A percentile compares a stretch with the other conserved stretches of the same genome.
Evolutionary conservation across 1,284 basidiomycete genomes (phyloP).

Genomic region (Phellinidium pouzarii): DNA sequence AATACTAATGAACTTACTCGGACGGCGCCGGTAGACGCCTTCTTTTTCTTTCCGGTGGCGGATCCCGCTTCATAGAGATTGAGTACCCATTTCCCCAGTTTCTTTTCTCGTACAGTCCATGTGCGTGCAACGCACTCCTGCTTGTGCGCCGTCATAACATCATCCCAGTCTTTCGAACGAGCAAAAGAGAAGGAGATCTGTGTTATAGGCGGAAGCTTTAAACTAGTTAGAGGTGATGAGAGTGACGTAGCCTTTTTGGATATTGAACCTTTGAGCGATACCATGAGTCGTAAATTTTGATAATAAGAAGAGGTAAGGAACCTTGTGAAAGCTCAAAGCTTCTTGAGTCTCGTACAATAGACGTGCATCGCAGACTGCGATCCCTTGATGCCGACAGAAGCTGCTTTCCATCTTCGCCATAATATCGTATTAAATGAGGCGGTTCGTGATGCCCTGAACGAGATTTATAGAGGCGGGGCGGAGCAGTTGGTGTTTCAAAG

Average conservation of each 20-base stretch:
- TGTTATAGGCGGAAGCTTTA: conserved; percentile 78
- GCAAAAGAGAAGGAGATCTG: conserved; percentile 75
- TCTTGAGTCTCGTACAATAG: conserved; percentile 88
- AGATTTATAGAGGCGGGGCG: conserved; percentile 85
- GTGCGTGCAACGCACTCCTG: conserved; percentile 78
- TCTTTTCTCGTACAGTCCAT: conserved; percentile 84
- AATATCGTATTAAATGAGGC: conserved; percentile 89
- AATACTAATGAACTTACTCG: conserved; percentile 42
- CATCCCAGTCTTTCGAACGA: conserved; percentile 95
- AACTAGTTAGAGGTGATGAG: conserved; percentile 70
- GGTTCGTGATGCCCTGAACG: conserved; percentile 90
- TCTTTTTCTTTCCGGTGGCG: conserved; percentile 37
- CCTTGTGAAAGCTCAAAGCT: conserved; percentile 96
- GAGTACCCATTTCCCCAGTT: conserved; percentile 63
- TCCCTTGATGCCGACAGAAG: conserved; percentile 85
- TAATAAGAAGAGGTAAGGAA: conserved; percentile 24
- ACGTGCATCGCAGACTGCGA: conserved; percentile 82
- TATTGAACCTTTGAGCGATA: conserved; percentile 55
- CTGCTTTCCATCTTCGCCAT: conserved; percentile 94
- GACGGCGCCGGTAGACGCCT: conserved; percentile 43
- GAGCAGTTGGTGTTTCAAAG: conserved; percentile 84
- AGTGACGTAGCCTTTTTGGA: conserved; percentile 78
- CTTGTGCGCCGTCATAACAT: conserved; percentile 85
- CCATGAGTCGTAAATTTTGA: neutral
- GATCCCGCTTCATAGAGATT: conserved; percentile 45